A percentile compares a stretch with the other conserved stretches of the same genome.
Conservation (phyloP, 176 grass and related monocot genomes). For the Aegilops sharonensis region DNA sequence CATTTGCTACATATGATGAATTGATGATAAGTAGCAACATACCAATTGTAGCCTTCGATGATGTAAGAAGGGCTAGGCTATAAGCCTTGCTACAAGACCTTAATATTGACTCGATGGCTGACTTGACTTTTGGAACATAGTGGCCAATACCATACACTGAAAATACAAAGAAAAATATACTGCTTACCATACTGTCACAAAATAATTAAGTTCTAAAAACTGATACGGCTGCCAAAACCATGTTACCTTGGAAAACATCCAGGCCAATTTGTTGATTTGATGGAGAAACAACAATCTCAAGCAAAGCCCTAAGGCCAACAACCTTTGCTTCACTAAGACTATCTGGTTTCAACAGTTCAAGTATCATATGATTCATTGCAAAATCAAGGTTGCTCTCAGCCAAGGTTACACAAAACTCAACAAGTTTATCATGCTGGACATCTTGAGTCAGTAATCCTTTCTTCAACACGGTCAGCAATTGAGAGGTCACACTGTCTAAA, state of each 20-base stretch:
- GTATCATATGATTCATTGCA: constrained; percentile 97
- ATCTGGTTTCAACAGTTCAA: constrained; percentile 91
- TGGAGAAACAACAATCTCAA: constrained; percentile 89
- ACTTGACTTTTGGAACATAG: constrained; percentile 90
- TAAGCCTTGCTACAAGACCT: constrained; percentile 91
- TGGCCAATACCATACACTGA: constrained; percentile 70
- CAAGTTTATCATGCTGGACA: constrained; percentile 96
- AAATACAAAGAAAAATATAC: constrained; percentile 28
- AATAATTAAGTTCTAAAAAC: constrained; percentile 17
- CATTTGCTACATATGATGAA: background rate
- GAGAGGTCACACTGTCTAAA: constrained; percentile 95
- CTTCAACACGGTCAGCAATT: constrained; percentile 80
- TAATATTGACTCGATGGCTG: constrained; percentile 90
- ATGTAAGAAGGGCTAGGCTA: constrained; percentile 87
- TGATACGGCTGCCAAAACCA: constrained; percentile 7
- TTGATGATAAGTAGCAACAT: constrained; percentile 34
- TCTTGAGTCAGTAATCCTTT: constrained; percentile 96
- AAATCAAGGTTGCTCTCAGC: constrained; percentile 89
- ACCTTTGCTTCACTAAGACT: constrained; percentile 96
- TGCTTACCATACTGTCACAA: constrained; percentile 1
- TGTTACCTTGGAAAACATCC: constrained; percentile 80
- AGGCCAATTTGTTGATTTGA: constrained; percentile 77
- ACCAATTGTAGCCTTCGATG: constrained; percentile 88
- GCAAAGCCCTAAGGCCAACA: constrained; percentile 87
- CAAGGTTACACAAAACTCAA: constrained; percentile 95